phyloP scores from a whole-genome alignment of 169 alveolate genomes.

The Fabrea salina region DNA sequence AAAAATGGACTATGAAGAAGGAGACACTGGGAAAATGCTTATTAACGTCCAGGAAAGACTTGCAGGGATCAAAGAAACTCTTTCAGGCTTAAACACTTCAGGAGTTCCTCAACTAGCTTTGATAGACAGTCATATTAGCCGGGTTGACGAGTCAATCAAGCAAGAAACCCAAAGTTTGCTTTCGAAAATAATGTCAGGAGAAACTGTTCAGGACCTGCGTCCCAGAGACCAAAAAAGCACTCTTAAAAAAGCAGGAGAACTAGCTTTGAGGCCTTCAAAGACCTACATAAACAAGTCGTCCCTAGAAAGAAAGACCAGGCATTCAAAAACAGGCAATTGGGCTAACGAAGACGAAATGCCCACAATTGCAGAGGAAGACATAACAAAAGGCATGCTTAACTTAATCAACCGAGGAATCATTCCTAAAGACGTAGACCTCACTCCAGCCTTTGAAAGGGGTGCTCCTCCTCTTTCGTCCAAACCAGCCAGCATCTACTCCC shows the following conservation, averaged over 20 bases:
- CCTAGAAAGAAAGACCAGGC: conserved; percentile 26
- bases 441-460: conserved; percentile 68
- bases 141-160: not conserved
- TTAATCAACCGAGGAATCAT: conserved; percentile 55
- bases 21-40: conserved; percentile 25
- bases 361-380: conserved; percentile 46
- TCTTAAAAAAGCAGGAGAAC: not conserved
- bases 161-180: conserved; percentile 22
- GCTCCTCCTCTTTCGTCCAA: conserved; percentile 48
- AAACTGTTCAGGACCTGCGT: conserved; percentile 10
- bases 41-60: conserved; percentile 12
- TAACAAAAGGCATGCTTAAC: conserved; percentile 57
- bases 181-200: not conserved
- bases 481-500: not conserved
- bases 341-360: conserved; percentile 37
- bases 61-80: not conserved
- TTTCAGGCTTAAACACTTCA: not conserved
- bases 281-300: not conserved
- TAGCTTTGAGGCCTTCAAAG: conserved; percentile 27
- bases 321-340: conserved; percentile 12
- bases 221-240: not conserved
- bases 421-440: conserved; percentile 56
- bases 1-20: not conserved
- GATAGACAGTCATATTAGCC: not conserved
- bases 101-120: not conserved